Evolutionary conservation across 176 grass and related monocot species (phyloP), one percentile per base, ranked within the genome.

Genomic region (Bromus sterilis): DNA sequence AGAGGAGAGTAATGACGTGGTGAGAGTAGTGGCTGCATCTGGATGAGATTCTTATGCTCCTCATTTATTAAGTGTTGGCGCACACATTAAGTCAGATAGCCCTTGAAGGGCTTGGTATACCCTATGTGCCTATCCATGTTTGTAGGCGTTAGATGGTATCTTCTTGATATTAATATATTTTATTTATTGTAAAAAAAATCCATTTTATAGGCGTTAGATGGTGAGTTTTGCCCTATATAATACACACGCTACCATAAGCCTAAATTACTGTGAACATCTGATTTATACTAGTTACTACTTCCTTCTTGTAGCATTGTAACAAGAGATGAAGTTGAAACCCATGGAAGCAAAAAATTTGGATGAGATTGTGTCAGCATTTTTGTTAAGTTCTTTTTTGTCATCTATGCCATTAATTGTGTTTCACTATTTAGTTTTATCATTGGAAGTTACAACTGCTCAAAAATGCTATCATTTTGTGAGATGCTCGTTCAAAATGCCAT

Each of bases 1-100:
- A 88, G 89, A 91, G 67, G 89, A 89, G 56, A 55, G 66, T 11
- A 56, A 55, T 46, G 87, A 94, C 25, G 32, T 39, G 51, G 76
- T 81, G n/a, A 80, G 59, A 26, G 66, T 78, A 46, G 89, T 70
- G 6, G 75, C 84, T 56, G 87, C 87, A 39, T 89, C 94, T 4
- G 91, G 87, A 29, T 95, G 87, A 95, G 56, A 35, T 29, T 81
- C 69, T 61, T 9, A 10, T n/a, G 7, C 25, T 8, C n/a, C 18
- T 31, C n/a, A 80, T 76, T 84, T 9, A 28, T 80, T 53, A 48
- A 39, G 67, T 12, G 15, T 12, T 11, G 3, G 4, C 78, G 80
- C 77, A 80, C 37, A 62, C 35, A 57, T 75, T 42, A 43, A 80
- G 86, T 60, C 20, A 4, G 60, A 84, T 51, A 57, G 15, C 32